phyloP scores from a whole-genome alignment of 768 basidiomycete species.

The Pleurotus sapidus region DNA sequence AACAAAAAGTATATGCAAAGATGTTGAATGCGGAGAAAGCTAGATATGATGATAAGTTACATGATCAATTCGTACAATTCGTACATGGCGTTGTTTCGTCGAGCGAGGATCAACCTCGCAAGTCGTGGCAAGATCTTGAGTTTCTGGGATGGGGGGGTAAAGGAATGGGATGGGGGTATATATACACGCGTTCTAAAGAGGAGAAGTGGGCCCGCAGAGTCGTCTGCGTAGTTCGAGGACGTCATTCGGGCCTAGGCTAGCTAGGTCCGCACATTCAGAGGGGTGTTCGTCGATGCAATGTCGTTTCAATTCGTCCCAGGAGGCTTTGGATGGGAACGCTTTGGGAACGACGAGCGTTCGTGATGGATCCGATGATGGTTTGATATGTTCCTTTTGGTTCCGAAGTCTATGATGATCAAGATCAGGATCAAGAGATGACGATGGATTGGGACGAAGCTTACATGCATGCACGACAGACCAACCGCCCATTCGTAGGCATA shows the following conservation, averaged over 20 bases:
- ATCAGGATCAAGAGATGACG: too few relatives aligned
- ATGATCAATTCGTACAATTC: too few relatives aligned
- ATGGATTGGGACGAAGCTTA: conserved; percentile 17
- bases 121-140: too few relatives aligned
- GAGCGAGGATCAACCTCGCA: too few relatives aligned
- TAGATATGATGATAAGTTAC: too few relatives aligned
- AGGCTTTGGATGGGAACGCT: conserved; percentile 23
- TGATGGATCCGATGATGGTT: not conserved
- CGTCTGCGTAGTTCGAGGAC: conserved; percentile 27
- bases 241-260: conserved; percentile 28
- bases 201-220: not conserved
- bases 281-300: conserved; percentile 33
- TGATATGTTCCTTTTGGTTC: not conserved
- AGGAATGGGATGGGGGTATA: too few relatives aligned
- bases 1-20: too few relatives aligned
- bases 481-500: conserved; percentile 20
- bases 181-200: too few relatives aligned
- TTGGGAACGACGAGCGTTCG: conserved; percentile 11
- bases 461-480: conserved; percentile 38
- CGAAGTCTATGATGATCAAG: not conserved
- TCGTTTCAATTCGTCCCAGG: conserved; percentile 32
- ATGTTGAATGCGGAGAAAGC: too few relatives aligned
- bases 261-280: conserved; percentile 31
- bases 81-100: too few relatives aligned
- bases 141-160: too few relatives aligned